Percentiles rank a stretch among this genome's conserved stretches.
Conservation (phyloP, 805 yeast genomes). For the Tetrapisispora nanseiensis region DNA sequence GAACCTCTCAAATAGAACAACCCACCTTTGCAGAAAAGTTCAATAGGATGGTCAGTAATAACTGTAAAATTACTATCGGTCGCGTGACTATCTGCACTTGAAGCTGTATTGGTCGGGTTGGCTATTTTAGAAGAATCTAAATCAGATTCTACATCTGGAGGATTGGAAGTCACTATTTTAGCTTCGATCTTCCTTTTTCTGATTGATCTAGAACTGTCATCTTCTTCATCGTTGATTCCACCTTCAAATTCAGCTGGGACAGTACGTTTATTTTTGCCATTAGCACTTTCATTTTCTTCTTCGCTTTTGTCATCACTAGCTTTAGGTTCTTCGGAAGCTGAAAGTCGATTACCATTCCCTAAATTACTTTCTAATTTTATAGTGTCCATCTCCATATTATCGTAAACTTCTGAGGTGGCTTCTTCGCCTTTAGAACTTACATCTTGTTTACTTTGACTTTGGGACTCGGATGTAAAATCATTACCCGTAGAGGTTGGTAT, state of each 20-base stretch:
- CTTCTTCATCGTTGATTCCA: neutral
- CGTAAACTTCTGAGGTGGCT: neutral
- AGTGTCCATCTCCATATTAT: neutral
- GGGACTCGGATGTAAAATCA: neutral
- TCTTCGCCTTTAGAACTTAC: neutral
- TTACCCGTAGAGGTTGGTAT: neutral
- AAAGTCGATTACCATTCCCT: no score
- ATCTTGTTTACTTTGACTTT: no score
- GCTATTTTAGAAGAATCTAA: neutral
- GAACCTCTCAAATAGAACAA: slow-evolving; percentile 23
- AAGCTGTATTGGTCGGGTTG: neutral
- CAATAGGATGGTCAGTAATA: slow-evolving; percentile 22
- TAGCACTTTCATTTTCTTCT: neutral
- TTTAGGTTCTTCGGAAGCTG: neutral
- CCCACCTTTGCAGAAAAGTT: slow-evolving; percentile 25
- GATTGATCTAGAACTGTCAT: slow-evolving; percentile 6
- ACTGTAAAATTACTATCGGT: slow-evolving; percentile 5
- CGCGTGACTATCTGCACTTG: neutral
- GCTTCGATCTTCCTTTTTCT: slow-evolving; percentile 9
- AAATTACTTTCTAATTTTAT: neutral
- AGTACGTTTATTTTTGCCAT: neutral
- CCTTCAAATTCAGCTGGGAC: neutral
- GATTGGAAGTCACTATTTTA: neutral
- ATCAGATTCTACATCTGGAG: slow-evolving; percentile 2
- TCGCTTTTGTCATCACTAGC: neutral